phyloP scores from a whole-genome alignment of 1,139 yeast genomes.

The Diutina sp. region DNA sequence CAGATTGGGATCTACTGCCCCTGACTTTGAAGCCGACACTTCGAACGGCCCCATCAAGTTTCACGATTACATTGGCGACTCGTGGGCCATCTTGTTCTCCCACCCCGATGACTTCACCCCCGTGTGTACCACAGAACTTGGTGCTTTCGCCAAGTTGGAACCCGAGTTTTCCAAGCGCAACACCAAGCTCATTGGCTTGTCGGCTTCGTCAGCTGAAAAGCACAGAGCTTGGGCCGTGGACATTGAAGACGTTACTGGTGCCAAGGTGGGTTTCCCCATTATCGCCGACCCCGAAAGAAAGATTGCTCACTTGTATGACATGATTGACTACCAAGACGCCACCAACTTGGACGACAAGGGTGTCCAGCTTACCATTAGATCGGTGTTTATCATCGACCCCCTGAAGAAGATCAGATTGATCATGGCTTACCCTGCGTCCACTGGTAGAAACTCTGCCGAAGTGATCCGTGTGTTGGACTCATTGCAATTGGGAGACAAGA shows the following conservation, averaged over 20 bases:
- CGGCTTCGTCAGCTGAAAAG: slow-evolving; percentile 15
- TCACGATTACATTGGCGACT: slow-evolving; percentile 63
- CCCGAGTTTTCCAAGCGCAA: slow-evolving; percentile 70
- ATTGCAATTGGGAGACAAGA: slow-evolving; percentile 59
- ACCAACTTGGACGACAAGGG: slow-evolving; percentile 47
- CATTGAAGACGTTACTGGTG: slow-evolving; percentile 64
- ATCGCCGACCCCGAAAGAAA: slow-evolving; percentile 66
- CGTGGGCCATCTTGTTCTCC: slow-evolving; percentile 72
- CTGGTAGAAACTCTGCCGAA: slow-evolving; percentile 85
- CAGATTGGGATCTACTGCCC: slow-evolving; percentile 61
- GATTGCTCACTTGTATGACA: slow-evolving; percentile 58
- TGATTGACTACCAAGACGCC: slow-evolving; percentile 63
- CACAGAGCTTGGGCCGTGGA: slow-evolving; percentile 78
- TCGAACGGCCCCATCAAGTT: slow-evolving; percentile 65
- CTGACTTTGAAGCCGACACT: slow-evolving; percentile 65
- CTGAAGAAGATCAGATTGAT: slow-evolving; percentile 59
- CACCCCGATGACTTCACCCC: slow-evolving; percentile 89
- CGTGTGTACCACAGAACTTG: slow-evolving; percentile 82
- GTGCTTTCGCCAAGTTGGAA: slow-evolving; percentile 75
- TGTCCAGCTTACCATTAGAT: slow-evolving; percentile 59
- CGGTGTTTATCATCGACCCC: slow-evolving; percentile 78
- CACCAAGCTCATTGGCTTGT: slow-evolving; percentile 36
- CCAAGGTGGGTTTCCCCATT: slow-evolving; percentile 61
- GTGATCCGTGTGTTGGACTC: slow-evolving; percentile 73
- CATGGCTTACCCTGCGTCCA: slow-evolving; percentile 71